Evolutionary conservation across 225 moss, liverwort and hornwort genomes (phyloP), one percentile per base, ranked within the genome.

Genomic region (Pleurozium schreberi): DNA sequence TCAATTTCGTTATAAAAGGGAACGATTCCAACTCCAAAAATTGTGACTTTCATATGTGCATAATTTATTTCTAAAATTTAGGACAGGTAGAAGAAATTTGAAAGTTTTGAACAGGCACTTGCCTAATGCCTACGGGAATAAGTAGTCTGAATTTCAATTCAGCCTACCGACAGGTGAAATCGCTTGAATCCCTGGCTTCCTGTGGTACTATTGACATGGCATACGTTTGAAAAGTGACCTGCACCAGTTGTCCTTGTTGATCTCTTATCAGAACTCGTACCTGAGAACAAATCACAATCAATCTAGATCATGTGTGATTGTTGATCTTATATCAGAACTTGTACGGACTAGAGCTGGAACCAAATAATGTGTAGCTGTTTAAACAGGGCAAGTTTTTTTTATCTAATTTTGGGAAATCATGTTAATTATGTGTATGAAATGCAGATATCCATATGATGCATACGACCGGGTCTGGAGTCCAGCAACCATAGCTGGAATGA

Each of bases 391-490:
- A 52, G 52, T 52, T 52, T 65, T 64, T n/a, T n/a, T n/a, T n/a
- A n/a, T n/a, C n/a, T 66, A 52, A 53, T 75, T 50, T 28, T 50
- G 18, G n/a, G 36, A 75, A 81, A 33, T 55, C 18, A 3, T 55
- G 8, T 34, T 18, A 30, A 13, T 36, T 68, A 34, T 65, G 52
- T 59, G n/a, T 8, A 50, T 52, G 50, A 49, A 75, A 50, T 88
- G 87, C 89, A 96, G 95, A 65, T 95, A 75, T 90, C 96, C 95
- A 28, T 81, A 95, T 64, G 95, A 96, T 67, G 15, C 5, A 1
- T 91, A 76, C 18, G 96, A 96, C 82, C 95, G 96, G 33, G 33
- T 88, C 16, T 96, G 5, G 61, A 61, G 27, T 6, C 61, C 61
- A 59, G 3, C 11, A 9, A 3, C 11, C 59, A 25, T 27, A 27